phyloP scores from a whole-genome alignment of 2,329 filamentous ascomycete species.

The Colletotrichum sp. region DNA sequence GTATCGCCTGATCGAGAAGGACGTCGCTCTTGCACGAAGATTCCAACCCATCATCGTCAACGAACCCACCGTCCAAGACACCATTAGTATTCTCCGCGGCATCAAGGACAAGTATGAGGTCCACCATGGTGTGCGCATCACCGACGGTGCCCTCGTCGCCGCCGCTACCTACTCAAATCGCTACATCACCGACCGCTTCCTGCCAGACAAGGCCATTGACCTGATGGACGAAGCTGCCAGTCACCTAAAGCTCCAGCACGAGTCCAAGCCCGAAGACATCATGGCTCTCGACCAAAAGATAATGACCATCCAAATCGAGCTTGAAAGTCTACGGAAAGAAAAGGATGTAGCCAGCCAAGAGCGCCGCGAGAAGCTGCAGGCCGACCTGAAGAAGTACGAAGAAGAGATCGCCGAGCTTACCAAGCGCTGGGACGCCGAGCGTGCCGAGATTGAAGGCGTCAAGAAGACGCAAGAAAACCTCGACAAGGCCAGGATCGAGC shows the following conservation, averaged over 20 bases:
- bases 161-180: slow-evolving; percentile 92
- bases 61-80: slow-evolving; percentile 89
- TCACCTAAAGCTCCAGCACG: slow-evolving; percentile 88
- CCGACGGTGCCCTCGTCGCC: slow-evolving; percentile 88
- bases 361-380: slow-evolving; percentile 83
- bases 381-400: slow-evolving; percentile 76
- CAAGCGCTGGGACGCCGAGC: slow-evolving; percentile 89
- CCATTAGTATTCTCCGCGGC: slow-evolving; percentile 91
- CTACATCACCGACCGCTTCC: slow-evolving; percentile 94
- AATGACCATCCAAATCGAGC: slow-evolving; percentile 96
- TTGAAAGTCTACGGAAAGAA: slow-evolving; percentile 93
- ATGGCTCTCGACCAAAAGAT: slow-evolving; percentile 92
- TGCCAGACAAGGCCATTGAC: slow-evolving; percentile 97
- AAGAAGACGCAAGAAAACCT: slow-evolving; percentile 90
- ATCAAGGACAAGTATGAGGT: slow-evolving; percentile 99
- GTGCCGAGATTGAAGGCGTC: slow-evolving; percentile 81
- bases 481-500: slow-evolving; percentile 81
- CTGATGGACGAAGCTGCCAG: slow-evolving; percentile 95
- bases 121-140: slow-evolving; percentile 94
- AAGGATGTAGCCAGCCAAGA: slow-evolving; percentile 89
- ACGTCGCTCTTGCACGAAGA: slow-evolving; percentile 87
- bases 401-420: slow-evolving; percentile 77
- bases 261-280: slow-evolving; percentile 95
- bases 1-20: slow-evolving; percentile 93
- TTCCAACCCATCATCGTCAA: slow-evolving; percentile 96